phyloP scores from a whole-genome alignment of 2,329 filamentous ascomycete genomes.

The Epichloe brachyelytri region DNA sequence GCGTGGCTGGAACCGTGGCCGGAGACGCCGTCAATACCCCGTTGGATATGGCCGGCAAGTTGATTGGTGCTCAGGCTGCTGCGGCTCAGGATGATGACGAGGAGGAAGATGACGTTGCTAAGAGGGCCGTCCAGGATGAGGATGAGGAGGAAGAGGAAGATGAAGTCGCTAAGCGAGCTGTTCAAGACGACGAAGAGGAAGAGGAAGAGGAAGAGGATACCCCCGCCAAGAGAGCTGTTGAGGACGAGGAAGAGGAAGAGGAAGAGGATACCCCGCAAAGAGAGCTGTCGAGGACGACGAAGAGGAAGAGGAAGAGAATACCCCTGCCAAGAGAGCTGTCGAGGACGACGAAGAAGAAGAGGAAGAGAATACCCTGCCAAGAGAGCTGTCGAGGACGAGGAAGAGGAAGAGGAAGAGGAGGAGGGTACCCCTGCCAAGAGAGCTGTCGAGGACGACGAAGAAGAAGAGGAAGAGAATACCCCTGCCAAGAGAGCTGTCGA shows the following conservation, averaged over 20 bases:
- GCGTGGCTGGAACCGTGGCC: background rate
- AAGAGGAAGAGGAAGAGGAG: background rate
- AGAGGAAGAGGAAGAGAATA: slow-evolving; percentile 1
- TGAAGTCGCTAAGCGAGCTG: no score
- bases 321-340: background rate
- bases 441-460: background rate
- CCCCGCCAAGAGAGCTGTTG: background rate
- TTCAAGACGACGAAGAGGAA: background rate
- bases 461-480: background rate
- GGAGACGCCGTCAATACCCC: background rate
- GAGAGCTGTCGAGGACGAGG: background rate
- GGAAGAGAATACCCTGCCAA: background rate
- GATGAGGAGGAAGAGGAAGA: background rate
- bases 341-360: background rate
- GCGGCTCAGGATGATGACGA: background rate
- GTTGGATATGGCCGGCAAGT: background rate
- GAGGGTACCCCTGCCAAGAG: background rate
- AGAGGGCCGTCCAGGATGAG: no score
- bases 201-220: background rate
- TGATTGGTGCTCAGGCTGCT: background rate
- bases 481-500: background rate
- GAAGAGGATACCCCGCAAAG: background rate
- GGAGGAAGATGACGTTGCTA: background rate
- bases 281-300: background rate
- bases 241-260: background rate